These are phyloP conservation scores for Dothideomycetidae sp. DNA, from an alignment of 2,329 filamentous ascomycete genomes.

Conservation along the genomic window DNA sequence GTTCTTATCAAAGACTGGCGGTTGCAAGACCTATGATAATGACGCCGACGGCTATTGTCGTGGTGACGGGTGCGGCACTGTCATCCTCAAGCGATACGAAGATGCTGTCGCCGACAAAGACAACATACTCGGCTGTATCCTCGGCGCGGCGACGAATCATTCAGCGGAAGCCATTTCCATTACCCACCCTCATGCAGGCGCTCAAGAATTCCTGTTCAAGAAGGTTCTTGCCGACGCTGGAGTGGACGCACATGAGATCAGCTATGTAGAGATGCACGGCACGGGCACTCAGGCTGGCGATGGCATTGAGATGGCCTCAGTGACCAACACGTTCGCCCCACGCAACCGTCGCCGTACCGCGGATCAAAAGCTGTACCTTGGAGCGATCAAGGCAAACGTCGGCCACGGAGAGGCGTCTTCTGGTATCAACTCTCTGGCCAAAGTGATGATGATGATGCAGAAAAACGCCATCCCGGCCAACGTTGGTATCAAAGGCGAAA, in stretches of 20 bases:
- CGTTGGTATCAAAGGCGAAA: slow-evolving; percentile 40
- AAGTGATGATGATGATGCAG: slow-evolving; percentile 41
- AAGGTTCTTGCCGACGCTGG: slow-evolving; percentile 57
- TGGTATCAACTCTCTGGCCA: slow-evolving; percentile 40
- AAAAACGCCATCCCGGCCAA: slow-evolving; percentile 41
- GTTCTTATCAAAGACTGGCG: slow-evolving; percentile 62
- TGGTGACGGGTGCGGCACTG: slow-evolving; percentile 58
- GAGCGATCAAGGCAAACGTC: slow-evolving; percentile 42
- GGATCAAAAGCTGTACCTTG: slow-evolving; percentile 38
- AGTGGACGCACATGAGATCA: slow-evolving; percentile 61
- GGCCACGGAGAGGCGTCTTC: slow-evolving; percentile 42
- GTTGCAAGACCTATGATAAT: slow-evolving; percentile 70
- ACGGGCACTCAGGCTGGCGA: slow-evolving; percentile 81
- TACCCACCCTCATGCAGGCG: slow-evolving; percentile 65
- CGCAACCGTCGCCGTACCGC: slow-evolving; percentile 34
- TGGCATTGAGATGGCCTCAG: slow-evolving; percentile 65
- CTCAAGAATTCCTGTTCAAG: slow-evolving; percentile 58
- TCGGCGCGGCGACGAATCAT: slow-evolving; percentile 65
- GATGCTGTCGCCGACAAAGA: slow-evolving; percentile 67
- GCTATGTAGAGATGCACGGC: slow-evolving; percentile 81
- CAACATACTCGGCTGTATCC: slow-evolving; percentile 55
- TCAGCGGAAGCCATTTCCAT: slow-evolving; percentile 70
- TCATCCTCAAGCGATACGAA: slow-evolving; percentile 66
- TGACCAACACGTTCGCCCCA: slow-evolving; percentile 49
- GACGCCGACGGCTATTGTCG: slow-evolving; percentile 72